A percentile compares a stretch with the other conserved stretches of the same genome.
Conservation (phyloP, 1,284 basidiomycete genomes). For the Puccinia horiana region DNA sequence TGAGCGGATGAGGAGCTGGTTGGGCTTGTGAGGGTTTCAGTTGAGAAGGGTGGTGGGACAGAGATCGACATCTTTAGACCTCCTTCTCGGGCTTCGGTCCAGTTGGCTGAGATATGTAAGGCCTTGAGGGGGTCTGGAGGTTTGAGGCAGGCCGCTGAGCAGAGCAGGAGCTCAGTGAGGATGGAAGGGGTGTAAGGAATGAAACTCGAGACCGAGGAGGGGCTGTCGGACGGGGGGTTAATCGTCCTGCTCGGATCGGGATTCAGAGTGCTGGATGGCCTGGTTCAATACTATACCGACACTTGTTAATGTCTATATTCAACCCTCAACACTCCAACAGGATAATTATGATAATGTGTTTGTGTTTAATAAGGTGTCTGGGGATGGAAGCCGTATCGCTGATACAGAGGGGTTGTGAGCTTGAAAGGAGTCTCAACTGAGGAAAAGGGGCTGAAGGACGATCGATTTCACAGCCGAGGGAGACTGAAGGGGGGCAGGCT, state of each 20-base stretch:
- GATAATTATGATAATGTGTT: too few relatives aligned
- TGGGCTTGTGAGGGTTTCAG: background rate
- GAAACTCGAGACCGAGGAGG: constrained; percentile 10
- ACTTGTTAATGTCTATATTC: too few relatives aligned
- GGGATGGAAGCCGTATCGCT: background rate
- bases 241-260: too few relatives aligned
- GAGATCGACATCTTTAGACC: constrained; percentile 5
- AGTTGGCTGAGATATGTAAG: background rate
- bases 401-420: background rate
- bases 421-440: constrained; percentile 1
- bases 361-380: too few relatives aligned
- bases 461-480: background rate
- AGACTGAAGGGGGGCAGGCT: background rate
- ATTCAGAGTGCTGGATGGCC: background rate
- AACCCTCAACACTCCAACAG: background rate
- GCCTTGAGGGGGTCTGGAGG: background rate
- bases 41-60: constrained; percentile 1
- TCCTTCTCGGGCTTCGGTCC: background rate
- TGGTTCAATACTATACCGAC: too few relatives aligned
- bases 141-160: background rate
- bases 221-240: background rate
- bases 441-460: constrained; percentile 1
- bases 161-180: background rate
- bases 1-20: background rate
- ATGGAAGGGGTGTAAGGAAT: background rate